These are phyloP conservation scores for Alternaria hordeiaustralica DNA, from an alignment of 2,329 filamentous ascomycete species.

Conservation along the genomic window DNA sequence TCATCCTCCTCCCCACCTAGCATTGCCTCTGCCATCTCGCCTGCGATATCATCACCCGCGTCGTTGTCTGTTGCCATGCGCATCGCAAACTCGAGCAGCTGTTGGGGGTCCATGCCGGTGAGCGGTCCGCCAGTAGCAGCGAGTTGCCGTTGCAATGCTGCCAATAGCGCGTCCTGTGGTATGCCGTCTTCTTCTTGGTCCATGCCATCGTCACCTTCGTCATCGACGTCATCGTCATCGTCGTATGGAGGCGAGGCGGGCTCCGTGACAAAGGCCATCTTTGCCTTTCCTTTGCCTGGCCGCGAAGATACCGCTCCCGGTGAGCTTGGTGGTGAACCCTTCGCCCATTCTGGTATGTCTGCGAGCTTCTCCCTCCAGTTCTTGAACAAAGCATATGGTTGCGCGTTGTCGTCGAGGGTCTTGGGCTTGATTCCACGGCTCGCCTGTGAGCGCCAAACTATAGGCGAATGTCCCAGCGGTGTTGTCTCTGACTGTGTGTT, in stretches of 20 bases:
- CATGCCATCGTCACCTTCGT: slow-evolving; percentile 20
- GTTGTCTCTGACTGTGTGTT: slow-evolving; percentile 11
- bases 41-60: slow-evolving; percentile 51
- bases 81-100: slow-evolving; percentile 52
- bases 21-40: slow-evolving; percentile 52
- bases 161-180: slow-evolving; percentile 50
- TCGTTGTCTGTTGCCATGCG: slow-evolving; percentile 54
- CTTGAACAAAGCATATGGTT: slow-evolving; percentile 50
- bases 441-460: slow-evolving; percentile 44
- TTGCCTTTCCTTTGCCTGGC: slow-evolving; percentile 15
- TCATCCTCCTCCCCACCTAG: slow-evolving; percentile 46
- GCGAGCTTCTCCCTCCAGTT: slow-evolving; percentile 54
- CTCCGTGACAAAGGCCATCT: slow-evolving; percentile 13
- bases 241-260: slow-evolving; percentile 22
- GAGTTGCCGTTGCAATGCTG: slow-evolving; percentile 42
- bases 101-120: slow-evolving; percentile 51
- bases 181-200: slow-evolving; percentile 30
- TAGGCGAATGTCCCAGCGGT: slow-evolving; percentile 31
- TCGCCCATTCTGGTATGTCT: slow-evolving; percentile 35
- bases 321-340: slow-evolving; percentile 24
- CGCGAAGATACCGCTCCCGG: slow-evolving; percentile 14
- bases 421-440: slow-evolving; percentile 30
- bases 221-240: slow-evolving; percentile 22
- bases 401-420: slow-evolving; percentile 35
- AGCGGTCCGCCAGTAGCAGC: slow-evolving; percentile 43